Evolutionary conservation across 345 rosid genomes (phyloP).

Genomic region (Trapa bicornis): DNA sequence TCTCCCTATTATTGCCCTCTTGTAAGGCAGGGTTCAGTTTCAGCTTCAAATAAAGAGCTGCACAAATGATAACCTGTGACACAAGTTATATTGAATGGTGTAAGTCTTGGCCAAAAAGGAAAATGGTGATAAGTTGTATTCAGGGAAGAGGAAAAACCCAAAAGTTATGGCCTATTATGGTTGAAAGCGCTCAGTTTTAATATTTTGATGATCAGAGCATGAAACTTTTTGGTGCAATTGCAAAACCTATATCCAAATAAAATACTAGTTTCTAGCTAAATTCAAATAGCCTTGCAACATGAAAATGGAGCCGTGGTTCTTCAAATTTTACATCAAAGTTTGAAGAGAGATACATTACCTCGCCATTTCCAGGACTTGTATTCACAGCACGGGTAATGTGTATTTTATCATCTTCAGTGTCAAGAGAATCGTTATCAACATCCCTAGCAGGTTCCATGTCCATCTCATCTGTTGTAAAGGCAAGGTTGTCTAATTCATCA

Average conservation of each 20-base stretch:
- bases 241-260: background rate
- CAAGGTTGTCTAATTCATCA: constrained; percentile 76
- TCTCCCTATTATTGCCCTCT: constrained; percentile 27
- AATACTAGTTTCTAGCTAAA: no score
- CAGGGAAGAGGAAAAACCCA: background rate
- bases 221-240: background rate
- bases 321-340: background rate
- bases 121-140: no score
- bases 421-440: constrained; percentile 22
- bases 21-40: constrained; percentile 19
- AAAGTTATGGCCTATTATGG: background rate
- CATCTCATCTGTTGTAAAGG: constrained; percentile 40
- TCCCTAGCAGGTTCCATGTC: constrained; percentile 31
- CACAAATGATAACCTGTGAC: constrained; percentile 50
- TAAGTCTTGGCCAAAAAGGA: background rate
- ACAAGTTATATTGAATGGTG: constrained; percentile 1
- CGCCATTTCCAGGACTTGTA: constrained; percentile 78
- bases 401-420: constrained; percentile 26
- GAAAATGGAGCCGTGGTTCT: background rate
- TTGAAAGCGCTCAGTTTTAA: background rate
- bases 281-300: no score
- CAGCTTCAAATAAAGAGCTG: constrained; percentile 59
- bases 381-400: constrained; percentile 50
- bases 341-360: constrained; percentile 34
- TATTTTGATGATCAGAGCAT: background rate